Evolutionary conservation across 495 filamentous ascomycete species (phyloP).

Genomic region (Neurospora cerealis): DNA sequence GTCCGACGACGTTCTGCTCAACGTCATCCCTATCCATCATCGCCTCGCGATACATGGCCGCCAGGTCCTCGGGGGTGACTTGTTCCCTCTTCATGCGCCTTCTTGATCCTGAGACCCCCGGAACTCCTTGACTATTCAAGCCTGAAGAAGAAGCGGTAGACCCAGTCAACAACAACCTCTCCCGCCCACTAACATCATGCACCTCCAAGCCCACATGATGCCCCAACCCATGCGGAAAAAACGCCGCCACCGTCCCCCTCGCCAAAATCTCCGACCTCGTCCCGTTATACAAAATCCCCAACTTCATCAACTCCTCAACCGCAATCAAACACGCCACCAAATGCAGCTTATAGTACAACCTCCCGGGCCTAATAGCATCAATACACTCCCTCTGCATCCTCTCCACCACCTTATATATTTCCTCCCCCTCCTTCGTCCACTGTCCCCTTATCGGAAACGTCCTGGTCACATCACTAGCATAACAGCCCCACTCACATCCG

Average conservation of each 20-base stretch:
- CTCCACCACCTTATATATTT: slow-evolving; percentile 68
- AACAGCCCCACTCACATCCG: slow-evolving; percentile 74
- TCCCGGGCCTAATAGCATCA: slow-evolving; percentile 50
- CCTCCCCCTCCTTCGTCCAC: slow-evolving; percentile 55
- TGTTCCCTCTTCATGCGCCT: slow-evolving; percentile 10
- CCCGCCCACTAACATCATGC: slow-evolving; percentile 56
- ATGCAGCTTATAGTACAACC: slow-evolving; percentile 58
- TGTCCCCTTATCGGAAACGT: slow-evolving; percentile 64
- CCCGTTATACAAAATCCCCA: slow-evolving; percentile 57
- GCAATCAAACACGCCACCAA: slow-evolving; percentile 62
- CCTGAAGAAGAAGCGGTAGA: neutral
- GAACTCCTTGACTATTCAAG: neutral
- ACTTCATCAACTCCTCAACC: slow-evolving; percentile 52
- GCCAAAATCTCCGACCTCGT: slow-evolving; percentile 52
- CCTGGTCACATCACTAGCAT: slow-evolving; percentile 84
- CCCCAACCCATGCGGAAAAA: slow-evolving; percentile 86
- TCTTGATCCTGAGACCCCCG: neutral
- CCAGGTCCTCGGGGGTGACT: slow-evolving; percentile 11
- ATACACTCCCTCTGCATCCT: slow-evolving; percentile 79
- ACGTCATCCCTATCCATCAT: neutral
- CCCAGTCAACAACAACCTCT: slow-evolving; percentile 12
- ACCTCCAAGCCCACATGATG: slow-evolving; percentile 88
- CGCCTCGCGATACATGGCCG: slow-evolving; percentile 12
- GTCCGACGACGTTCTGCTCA: neutral
- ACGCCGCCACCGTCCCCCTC: slow-evolving; percentile 61